Evolutionary conservation across 2,329 filamentous ascomycete species (phyloP).

Genomic region (Fusarium sp.): DNA sequence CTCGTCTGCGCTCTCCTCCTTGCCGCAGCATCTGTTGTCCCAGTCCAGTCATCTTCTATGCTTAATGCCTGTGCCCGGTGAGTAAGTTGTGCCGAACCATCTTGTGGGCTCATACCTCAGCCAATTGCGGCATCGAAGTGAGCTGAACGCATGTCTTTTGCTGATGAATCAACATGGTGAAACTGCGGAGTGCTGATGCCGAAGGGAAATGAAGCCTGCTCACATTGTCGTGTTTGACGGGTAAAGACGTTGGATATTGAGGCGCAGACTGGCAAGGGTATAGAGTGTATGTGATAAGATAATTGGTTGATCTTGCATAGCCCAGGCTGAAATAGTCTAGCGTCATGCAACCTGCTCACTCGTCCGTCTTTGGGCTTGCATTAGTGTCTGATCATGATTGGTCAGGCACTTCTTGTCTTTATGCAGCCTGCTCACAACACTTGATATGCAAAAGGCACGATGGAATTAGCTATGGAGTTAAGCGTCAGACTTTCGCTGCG

Average conservation of each 20-base stretch:
- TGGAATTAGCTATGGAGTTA: neutral
- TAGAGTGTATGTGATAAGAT: neutral
- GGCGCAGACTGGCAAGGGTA: constrained; percentile 10
- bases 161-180: neutral
- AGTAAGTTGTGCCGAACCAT: neutral
- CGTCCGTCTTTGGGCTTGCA: too few species aligned
- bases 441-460: neutral
- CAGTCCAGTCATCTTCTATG: constrained; percentile 56
- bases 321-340: neutral
- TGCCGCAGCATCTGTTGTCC: constrained; percentile 51
- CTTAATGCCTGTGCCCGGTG: constrained; percentile 45
- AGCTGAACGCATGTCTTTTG: neutral
- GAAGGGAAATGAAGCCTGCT: constrained; percentile 32
- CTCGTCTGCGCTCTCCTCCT: constrained; percentile 54
- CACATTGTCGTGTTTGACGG: constrained; percentile 26
- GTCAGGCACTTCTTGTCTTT: neutral
- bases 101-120: neutral
- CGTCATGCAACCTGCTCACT: constrained; percentile 26
- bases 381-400: neutral
- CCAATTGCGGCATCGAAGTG: constrained; percentile 13
- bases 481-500: neutral
- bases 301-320: neutral
- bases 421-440: constrained; percentile 10
- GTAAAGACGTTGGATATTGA: neutral
- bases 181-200: neutral